phyloP scores from a whole-genome alignment of 192 early-diverging fungal species.

The Backusella mclennaniae region DNA sequence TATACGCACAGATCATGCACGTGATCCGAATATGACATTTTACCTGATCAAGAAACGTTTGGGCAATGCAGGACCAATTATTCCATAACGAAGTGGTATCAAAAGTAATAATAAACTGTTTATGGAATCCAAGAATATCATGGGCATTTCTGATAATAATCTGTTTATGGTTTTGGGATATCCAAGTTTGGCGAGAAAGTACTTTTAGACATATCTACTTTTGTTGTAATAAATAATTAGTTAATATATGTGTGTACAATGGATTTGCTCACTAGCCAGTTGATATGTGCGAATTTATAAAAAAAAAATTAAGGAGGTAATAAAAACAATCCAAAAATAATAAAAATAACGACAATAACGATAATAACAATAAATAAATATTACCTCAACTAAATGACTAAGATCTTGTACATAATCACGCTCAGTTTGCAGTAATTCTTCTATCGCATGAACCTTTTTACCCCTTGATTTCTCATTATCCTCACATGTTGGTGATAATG shows the following conservation, averaged over 20 bases:
- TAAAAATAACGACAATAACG: background rate
- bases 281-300: background rate
- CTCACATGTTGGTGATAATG: background rate
- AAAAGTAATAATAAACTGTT: conserved; percentile 16
- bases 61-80: conserved; percentile 17
- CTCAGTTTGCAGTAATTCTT: conserved; percentile 36
- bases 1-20: conserved; percentile 1
- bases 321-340: background rate
- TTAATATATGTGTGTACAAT: background rate
- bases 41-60: conserved; percentile 27
- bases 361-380: background rate
- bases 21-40: background rate
- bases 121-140: conserved; percentile 17
- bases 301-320: background rate
- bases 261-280: background rate
- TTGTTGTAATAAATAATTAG: background rate
- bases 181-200: conserved; percentile 21
- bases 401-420: conserved; percentile 29
- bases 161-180: conserved; percentile 15
- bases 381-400: conserved; percentile 29
- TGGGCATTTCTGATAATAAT: conserved; percentile 25
- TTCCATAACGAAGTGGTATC: conserved; percentile 2
- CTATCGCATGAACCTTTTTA: conserved; percentile 25
- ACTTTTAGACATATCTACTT: conserved; percentile 17
- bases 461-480: conserved; percentile 1